Evolutionary conservation across 306 rosid species (phyloP), one percentile per base, ranked within the genome.

Genomic region (Carpinus viminea): DNA sequence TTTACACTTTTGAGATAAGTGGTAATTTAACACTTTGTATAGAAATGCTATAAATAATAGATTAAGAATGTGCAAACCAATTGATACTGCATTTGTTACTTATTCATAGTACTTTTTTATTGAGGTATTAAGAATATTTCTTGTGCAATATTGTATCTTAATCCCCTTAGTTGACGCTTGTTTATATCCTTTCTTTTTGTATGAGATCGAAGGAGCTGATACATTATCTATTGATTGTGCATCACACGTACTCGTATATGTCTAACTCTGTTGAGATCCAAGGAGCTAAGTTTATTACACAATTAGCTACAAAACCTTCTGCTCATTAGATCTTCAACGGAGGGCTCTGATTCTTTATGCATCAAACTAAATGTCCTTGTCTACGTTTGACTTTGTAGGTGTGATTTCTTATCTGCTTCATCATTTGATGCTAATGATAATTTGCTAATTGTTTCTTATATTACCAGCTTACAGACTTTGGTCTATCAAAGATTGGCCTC

Each of bases 381-480:
- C 5, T 68, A 18, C 9, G 65, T 5, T 13, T 52, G 57, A 52
- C 7, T 59, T 4, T 59, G 3, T 43, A 17, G 28, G 31, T n/a
- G 18, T 68, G 51, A 68, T 68, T 65, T 68, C 20, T 5, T 31
- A 62, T 62, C 45, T 28, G 69, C 69, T 62, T 62, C 69, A 13
- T 36, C 46, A 31, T 62, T 62, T 28, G 69, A 31, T 62, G 69
- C 18, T 62, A 5, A 62, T 7, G 41, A 31, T 31, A 4, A 16
- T 12, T 28, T 28, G 41, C 41, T 31, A 62, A 41, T 38, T n/a
- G 51, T 68, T 68, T 24, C 72, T 68, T 68, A 18, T 68, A 68
- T 68, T 38, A 68, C 72, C 72, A 68, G 72, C 51, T 68, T 68
- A 68, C 72, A 68, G 72, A 68, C 51, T 68, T 68, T 17, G 72